A percentile compares a stretch with the other conserved stretches of the same genome.
Evolutionary conservation across 1,284 basidiomycete species (phyloP).

Genomic region (Taiwanofungus camphoratus): DNA sequence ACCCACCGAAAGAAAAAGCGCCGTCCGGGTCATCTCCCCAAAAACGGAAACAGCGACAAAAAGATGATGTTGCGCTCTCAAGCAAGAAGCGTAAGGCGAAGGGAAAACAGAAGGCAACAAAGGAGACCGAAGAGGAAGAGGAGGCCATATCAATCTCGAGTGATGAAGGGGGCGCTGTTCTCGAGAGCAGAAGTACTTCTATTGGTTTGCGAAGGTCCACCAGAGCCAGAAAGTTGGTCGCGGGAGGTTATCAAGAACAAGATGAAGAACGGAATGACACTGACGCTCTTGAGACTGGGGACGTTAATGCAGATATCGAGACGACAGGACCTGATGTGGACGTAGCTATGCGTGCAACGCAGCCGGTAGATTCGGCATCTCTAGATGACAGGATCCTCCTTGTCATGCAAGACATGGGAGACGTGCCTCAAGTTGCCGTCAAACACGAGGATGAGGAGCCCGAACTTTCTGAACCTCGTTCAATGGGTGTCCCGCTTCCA

Average conservation of each 20-base stretch:
- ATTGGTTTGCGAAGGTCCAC: constrained; percentile 18
- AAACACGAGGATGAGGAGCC: constrained; percentile 21
- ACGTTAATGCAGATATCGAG: constrained; percentile 10
- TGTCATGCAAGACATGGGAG: constrained; percentile 13
- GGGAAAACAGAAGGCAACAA: constrained; percentile 33
- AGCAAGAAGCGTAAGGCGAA: constrained; percentile 42
- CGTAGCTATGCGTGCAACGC: background rate
- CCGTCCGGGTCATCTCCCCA: constrained; percentile 3
- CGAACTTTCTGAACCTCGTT: constrained; percentile 5
- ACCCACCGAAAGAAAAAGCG: constrained; percentile 20
- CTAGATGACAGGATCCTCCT: constrained; percentile 11
- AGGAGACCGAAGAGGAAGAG: constrained; percentile 18
- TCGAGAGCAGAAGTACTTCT: background rate
- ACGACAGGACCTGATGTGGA: constrained; percentile 1
- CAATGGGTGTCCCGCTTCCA: background rate
- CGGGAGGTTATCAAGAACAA: constrained; percentile 22
- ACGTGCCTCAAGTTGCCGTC: constrained; percentile 4
- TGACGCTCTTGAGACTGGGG: background rate
- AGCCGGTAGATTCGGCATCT: background rate
- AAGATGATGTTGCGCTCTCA: constrained; percentile 13
- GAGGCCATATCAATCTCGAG: constrained; percentile 21
- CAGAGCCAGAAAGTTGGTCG: constrained; percentile 15
- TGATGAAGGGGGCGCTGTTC: constrained; percentile 18
- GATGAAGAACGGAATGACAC: constrained; percentile 18
- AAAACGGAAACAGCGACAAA: constrained; percentile 21